Evolutionary conservation across 2,329 filamentous ascomycete species (phyloP).

Genomic region (Penicillium digitatum): DNA sequence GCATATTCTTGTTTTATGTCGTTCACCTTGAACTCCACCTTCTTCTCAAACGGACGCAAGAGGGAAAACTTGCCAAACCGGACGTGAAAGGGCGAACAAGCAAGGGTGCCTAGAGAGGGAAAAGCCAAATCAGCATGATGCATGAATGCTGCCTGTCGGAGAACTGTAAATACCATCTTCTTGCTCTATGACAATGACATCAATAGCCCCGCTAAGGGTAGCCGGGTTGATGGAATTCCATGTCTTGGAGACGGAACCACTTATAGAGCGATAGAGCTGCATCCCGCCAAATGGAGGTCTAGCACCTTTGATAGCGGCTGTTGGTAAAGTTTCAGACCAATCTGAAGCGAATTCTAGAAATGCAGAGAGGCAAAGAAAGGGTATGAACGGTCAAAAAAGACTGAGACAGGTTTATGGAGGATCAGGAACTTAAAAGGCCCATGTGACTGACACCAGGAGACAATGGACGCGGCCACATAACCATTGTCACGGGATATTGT

Average conservation of each 20-base stretch:
- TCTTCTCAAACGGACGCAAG: conserved; percentile 92
- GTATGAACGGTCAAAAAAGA: conserved; percentile 7
- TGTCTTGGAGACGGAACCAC: conserved; percentile 92
- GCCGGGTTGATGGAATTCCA: conserved; percentile 99
- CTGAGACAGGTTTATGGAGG: conserved; percentile 16
- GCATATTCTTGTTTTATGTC: conserved; percentile 85
- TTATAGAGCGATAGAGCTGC: conserved; percentile 97
- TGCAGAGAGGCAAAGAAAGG: conserved; percentile 13
- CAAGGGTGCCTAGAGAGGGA: conserved; percentile 54
- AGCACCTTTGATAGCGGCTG: conserved; percentile 14
- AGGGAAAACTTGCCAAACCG: conserved; percentile 98
- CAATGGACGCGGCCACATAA: conserved; percentile 14
- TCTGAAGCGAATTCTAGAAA: conserved; percentile 3
- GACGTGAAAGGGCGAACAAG: conserved; percentile 96
- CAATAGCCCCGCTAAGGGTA: conserved; percentile 94
- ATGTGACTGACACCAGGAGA: conserved; percentile 38
- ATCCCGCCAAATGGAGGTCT: conserved; percentile 51
- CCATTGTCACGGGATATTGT: conserved; percentile 8
- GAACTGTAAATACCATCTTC: conserved; percentile 65
- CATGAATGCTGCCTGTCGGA: neutral
- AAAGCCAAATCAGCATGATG: conserved; percentile 5
- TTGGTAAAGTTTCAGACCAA: neutral
- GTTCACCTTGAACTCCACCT: conserved; percentile 97
- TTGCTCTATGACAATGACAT: conserved; percentile 96
- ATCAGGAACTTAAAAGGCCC: conserved; percentile 30